phyloP scores from a whole-genome alignment of 108 stramenopile genomes.

The Nannochloropsis gaditana region DNA sequence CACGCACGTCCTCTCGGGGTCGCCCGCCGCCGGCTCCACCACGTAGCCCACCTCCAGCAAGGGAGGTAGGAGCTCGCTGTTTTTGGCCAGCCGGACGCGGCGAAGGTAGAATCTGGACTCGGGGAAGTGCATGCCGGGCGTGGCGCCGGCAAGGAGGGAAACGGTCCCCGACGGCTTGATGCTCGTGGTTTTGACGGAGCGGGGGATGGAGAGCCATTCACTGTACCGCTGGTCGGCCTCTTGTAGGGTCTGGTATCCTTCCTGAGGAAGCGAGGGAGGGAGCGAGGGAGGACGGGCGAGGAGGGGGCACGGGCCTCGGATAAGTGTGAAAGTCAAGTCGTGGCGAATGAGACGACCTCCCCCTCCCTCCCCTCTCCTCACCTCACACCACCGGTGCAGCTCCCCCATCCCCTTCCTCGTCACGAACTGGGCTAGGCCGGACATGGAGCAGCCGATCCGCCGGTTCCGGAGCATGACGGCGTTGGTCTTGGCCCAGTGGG shows the following conservation, averaged over 20 bases:
- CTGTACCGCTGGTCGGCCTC: slow-evolving; percentile 33
- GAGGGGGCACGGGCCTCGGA: no score
- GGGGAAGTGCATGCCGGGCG: slow-evolving; percentile 61
- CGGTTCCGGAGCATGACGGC: slow-evolving; percentile 56
- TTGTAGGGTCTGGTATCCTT: slow-evolving; percentile 34
- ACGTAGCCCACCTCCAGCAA: slow-evolving; percentile 54
- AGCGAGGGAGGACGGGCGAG: not conserved
- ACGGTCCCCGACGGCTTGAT: slow-evolving; percentile 61
- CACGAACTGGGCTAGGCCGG: slow-evolving; percentile 60
- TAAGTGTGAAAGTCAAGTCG: no score
- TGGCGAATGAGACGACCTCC: no score
- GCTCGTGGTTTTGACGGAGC: slow-evolving; percentile 58
- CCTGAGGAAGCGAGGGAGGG: not conserved
- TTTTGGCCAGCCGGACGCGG: slow-evolving; percentile 52
- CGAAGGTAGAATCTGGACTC: slow-evolving; percentile 58
- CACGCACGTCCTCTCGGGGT: slow-evolving; percentile 51
- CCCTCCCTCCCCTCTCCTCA: not conserved
- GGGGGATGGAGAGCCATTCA: slow-evolving; percentile 26
- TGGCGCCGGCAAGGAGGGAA: slow-evolving; percentile 62
- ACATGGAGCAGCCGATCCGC: slow-evolving; percentile 60
- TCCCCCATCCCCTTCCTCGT: slow-evolving; percentile 48
- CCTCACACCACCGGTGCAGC: slow-evolving; percentile 54
- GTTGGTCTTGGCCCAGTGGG: slow-evolving; percentile 59
- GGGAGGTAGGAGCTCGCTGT: slow-evolving; percentile 49
- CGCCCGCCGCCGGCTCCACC: slow-evolving; percentile 48